phyloP scores from a whole-genome alignment of 306 rosid genomes.

The Lablab purpureus region DNA sequence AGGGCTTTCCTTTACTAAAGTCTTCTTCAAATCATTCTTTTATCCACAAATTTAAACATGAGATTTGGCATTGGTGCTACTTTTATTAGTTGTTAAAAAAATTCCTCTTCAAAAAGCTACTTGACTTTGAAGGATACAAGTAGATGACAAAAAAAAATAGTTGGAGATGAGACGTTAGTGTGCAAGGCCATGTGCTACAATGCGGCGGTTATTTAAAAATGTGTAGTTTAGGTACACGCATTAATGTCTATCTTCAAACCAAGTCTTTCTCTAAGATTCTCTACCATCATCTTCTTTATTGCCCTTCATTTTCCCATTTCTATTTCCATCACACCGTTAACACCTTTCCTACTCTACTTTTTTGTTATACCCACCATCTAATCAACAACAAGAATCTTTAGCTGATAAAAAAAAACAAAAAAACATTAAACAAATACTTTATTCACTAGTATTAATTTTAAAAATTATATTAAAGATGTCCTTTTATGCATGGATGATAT shows the following conservation, averaged over 20 bases:
- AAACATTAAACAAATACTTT: too few relatives aligned
- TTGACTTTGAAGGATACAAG: background rate
- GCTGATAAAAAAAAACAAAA: too few relatives aligned
- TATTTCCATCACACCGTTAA: too few relatives aligned
- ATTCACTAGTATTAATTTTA: too few relatives aligned
- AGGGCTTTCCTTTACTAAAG: too few relatives aligned
- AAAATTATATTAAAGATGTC: too few relatives aligned
- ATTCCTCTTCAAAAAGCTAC: background rate
- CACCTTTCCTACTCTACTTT: background rate
- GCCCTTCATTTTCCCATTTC: background rate
- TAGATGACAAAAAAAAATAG: background rate
- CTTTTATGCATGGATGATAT: too few relatives aligned
- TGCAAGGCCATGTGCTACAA: constrained; percentile 43
- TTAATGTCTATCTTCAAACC: constrained; percentile 3
- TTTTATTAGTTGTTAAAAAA: background rate
- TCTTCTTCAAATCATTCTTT: too few relatives aligned
- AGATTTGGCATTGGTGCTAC: too few relatives aligned
- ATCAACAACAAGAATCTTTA: background rate
- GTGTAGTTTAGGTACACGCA: constrained; percentile 27
- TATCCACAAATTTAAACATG: too few relatives aligned
- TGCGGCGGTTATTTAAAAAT: constrained; percentile 42
- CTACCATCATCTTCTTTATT: constrained; percentile 3
- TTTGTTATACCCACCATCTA: background rate
- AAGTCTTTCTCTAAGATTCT: background rate
- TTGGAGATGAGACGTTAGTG: constrained; percentile 19